Base-by-base conservation (phyloP, 768 basidiomycete genomes). In the Termitomyces sp. region DNA sequence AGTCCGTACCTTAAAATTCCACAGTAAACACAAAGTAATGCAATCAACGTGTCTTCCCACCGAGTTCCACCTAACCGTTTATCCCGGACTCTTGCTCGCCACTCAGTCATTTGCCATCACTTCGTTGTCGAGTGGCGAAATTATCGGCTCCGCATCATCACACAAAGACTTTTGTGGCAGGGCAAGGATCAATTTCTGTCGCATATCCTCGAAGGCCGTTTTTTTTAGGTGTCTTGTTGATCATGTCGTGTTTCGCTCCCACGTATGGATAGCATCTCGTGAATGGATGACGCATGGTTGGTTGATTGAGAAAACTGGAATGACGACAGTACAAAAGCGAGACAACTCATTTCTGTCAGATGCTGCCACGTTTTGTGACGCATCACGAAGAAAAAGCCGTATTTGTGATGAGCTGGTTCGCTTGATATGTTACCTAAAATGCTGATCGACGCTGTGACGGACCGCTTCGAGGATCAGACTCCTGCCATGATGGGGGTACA, bases 401-500 rank as follows among this genome's bases (percentile, higher is more conserved):
- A 24, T 50, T 50, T 22, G 22, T 51, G 35, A 61, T 61, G 61
- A 56, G 38, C 57, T 46, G 45, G 61, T 40, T 61, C 61, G 35
- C 50, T 30, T 24, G 6, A 54, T 24, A 33, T 48, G 43, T 52
- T 32, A 42, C 53, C 9, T 40, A 53, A 56, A 46, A 54, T 53
- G 57, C 40, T 50, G 57, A 61, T 61, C 61, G 61, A 56, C 61
- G 50, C 54, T 56, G 55, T 53, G 44, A 61, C 57, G 57, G 61
- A 48, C 61, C 61, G 58, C 45, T 61, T 58, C 35, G 33, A 61
- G 61, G 61, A 61, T 58, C 60, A 58, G 45, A 40, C 13, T 42
- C 38, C n/a, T 20, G 40, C 3, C 40, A 42, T n/a, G 40, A 42
- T 49, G 35, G 50, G 28, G 35, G 44, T 53, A 44, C 16, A 30